Evolutionary conservation across 495 filamentous ascomycete species (phyloP), one percentile per base, ranked within the genome.

Genomic region (Venustampulla echinocandica): DNA sequence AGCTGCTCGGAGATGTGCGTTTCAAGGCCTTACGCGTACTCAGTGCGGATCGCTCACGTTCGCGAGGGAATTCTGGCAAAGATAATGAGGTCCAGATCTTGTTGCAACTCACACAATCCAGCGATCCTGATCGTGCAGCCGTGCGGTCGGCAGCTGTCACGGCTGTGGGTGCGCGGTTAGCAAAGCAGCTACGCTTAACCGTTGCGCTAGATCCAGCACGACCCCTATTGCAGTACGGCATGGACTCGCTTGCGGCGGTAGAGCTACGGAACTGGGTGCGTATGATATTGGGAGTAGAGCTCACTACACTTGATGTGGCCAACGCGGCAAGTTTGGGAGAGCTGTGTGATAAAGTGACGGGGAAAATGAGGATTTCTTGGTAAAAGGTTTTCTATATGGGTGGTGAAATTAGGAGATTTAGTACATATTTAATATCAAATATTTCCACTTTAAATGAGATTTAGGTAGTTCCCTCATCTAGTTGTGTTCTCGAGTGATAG

Each of bases 181-280:
- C 13, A 13, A 30, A 30, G 27, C 6, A 13, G 6, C 13, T 30
- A 30, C 7, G 27, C 13, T 7, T 30, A 13, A 30, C 7, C 27
- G 36, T 17, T 3, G 14, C 19, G 4, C 10, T 39, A n/a, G 3
- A 39, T 39, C 27, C 27, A 30, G 27, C 27, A 13, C 27, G 27
- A 30, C 27, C 27, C 7, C 13, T 30, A 13, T 30, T 13, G 6
- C 13, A 6, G 27, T 30, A 30, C 27, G 27, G 27, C 6, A 30
- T 80, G 0, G 76, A 80, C 47, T 74, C 68, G 0, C 57, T 80
- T n/a, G 58, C 73, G 28, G 75, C 75, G 5, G 69, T 79, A 7
- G 77, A 80, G 50, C 40, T 79, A 10, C 62, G 75, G 0, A 73
- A 67, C 18, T 80, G 73, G 72, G 9, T 62, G 61, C 2, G 60